phyloP scores from a whole-genome alignment of 768 basidiomycete genomes.

The Crassisporium funariophilum region DNA sequence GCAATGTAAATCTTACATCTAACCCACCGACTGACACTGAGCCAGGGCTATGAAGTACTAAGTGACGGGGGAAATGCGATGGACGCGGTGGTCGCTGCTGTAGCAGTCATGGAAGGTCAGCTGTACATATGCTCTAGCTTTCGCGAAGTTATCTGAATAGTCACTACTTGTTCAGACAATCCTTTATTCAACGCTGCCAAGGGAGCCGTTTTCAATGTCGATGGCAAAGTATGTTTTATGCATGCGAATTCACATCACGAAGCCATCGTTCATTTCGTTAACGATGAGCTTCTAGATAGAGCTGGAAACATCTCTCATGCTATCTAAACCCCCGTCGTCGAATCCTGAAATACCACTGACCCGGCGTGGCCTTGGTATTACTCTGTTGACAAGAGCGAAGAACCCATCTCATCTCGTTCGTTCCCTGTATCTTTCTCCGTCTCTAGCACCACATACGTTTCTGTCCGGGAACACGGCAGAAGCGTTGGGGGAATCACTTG shows the following conservation, averaged over 20 bases:
- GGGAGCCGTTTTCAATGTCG: conserved; percentile 82
- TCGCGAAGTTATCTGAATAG: neutral
- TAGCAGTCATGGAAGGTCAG: conserved; percentile 70
- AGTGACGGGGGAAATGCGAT: conserved; percentile 75
- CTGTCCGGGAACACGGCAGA: conserved; percentile 71
- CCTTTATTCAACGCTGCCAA: conserved; percentile 80
- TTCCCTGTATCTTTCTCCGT: conserved; percentile 69
- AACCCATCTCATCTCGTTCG: conserved; percentile 77
- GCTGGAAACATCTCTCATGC: conserved; percentile 79
- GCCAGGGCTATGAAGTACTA: conserved; percentile 63
- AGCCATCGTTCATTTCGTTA: no score
- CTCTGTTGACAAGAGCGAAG: conserved; percentile 64
- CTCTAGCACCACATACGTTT: conserved; percentile 65
- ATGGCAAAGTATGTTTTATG: conserved; percentile 59
- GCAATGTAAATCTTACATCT: neutral
- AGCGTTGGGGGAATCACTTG: conserved; percentile 54
- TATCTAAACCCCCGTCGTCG: conserved; percentile 73
- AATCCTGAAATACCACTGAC: conserved; percentile 59
- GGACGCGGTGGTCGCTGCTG: conserved; percentile 80
- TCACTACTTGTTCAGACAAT: conserved; percentile 48
- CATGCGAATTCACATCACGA: neutral
- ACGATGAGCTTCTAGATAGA: conserved; percentile 56
- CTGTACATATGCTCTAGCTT: neutral
- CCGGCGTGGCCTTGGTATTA: conserved; percentile 64
- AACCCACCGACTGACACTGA: neutral